Conservation (phyloP, 768 basidiomycete genomes). For the Chalciporus sphaerocephalus region DNA sequence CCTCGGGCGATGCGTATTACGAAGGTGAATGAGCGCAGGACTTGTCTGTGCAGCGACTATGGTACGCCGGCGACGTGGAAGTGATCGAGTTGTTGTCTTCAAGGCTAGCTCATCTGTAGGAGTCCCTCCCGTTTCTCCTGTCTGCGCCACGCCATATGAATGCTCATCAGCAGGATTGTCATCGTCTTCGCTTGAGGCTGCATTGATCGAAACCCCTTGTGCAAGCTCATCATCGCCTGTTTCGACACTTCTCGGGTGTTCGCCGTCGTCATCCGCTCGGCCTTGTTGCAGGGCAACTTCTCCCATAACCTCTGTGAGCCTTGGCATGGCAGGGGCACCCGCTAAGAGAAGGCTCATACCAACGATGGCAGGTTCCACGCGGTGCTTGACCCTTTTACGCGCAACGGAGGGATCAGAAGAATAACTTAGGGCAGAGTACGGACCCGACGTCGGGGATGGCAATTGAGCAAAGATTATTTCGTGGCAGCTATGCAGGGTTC, state of each 20-base stretch:
- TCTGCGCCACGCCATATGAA: constrained; percentile 25
- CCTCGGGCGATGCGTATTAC: constrained; percentile 46
- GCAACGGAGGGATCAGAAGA: constrained; percentile 46
- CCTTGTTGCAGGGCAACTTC: constrained; percentile 89
- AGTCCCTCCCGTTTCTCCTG: constrained; percentile 11
- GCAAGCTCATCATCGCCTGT: constrained; percentile 42
- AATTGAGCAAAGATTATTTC: constrained; percentile 94
- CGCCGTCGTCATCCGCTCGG: constrained; percentile 59
- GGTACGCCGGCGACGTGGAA: constrained; percentile 41
- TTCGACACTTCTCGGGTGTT: constrained; percentile 47
- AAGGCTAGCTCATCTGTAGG: constrained; percentile 14
- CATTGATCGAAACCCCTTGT: constrained; percentile 18
- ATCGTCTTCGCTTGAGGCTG: constrained; percentile 34
- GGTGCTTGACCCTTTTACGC: constrained; percentile 65
- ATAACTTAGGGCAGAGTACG: constrained; percentile 59
- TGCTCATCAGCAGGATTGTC: constrained; percentile 46
- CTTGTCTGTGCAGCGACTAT: constrained; percentile 67
- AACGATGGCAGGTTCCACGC: constrained; percentile 70
- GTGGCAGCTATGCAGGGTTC: constrained; percentile 86
- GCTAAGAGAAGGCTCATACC: constrained; percentile 83
- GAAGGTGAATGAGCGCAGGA: constrained; percentile 64
- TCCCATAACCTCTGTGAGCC: constrained; percentile 68
- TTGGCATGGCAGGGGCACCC: constrained; percentile 71
- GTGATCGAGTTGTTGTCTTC: constrained; percentile 10
- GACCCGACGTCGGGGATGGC: constrained; percentile 57